Conservation (phyloP, 805 yeast species). For the Blastobotrys americana region DNA sequence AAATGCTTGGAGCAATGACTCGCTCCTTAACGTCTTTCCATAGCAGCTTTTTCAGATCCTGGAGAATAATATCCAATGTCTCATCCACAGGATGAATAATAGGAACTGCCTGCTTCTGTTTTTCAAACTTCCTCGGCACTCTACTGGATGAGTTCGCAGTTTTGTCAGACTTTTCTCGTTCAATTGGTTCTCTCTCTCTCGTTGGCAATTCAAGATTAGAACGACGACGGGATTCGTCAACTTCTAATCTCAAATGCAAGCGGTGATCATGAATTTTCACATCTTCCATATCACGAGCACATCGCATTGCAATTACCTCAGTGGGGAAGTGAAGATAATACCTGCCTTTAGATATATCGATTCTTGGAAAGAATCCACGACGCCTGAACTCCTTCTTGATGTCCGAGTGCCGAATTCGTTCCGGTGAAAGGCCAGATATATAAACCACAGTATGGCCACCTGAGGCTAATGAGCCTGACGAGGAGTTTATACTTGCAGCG, state of each 20-base stretch:
- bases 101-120: constrained; percentile 13
- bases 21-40: constrained; percentile 69
- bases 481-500: too few relatives aligned
- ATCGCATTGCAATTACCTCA: background rate
- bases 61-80: constrained; percentile 49
- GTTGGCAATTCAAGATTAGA: too few relatives aligned
- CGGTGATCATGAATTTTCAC: background rate
- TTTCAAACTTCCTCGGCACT: constrained; percentile 1
- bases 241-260: background rate
- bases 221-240: too few relatives aligned
- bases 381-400: background rate
- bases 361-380: background rate
- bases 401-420: background rate
- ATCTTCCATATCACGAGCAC: background rate
- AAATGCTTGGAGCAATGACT: constrained; percentile 59
- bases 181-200: too few relatives aligned
- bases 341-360: background rate
- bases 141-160: background rate
- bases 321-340: background rate
- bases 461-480: too few relatives aligned
- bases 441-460: background rate
- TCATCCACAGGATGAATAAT: constrained; percentile 40
- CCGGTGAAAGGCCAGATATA: background rate
- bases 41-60: constrained; percentile 57
- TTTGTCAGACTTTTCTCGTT: background rate